These are phyloP conservation scores for Kwoniella pini DNA, from an alignment of 768 basidiomycete species.

Conservation along the genomic window DNA sequence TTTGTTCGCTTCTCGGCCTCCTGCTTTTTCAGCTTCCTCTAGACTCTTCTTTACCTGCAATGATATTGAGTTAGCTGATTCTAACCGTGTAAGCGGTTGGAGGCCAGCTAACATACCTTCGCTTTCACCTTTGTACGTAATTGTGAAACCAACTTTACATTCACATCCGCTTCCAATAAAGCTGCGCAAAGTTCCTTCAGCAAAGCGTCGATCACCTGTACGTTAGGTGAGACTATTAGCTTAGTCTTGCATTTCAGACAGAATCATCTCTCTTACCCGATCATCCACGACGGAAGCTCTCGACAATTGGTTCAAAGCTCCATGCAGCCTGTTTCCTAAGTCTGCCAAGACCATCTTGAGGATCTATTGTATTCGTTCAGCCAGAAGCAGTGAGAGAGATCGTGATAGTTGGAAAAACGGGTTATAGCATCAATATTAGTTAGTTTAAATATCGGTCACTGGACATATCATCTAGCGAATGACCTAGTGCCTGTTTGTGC, in stretches of 20 bases:
- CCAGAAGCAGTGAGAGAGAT: neutral
- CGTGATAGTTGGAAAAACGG: too few species aligned
- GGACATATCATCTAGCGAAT: neutral
- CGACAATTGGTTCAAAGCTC: slow-evolving; percentile 85
- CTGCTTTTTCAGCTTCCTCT: slow-evolving; percentile 69
- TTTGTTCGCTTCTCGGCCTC: slow-evolving; percentile 71
- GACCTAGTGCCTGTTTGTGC: too few species aligned
- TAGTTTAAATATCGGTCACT: neutral
- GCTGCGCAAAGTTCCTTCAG: slow-evolving; percentile 95
- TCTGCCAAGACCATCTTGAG: slow-evolving; percentile 90
- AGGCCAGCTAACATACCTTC: slow-evolving; percentile 62
- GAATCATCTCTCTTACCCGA: slow-evolving; percentile 61
- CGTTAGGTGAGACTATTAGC: neutral
- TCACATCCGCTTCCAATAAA: slow-evolving; percentile 93
- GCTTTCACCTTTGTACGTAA: slow-evolving; percentile 85
- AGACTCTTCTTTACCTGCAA: slow-evolving; percentile 49
- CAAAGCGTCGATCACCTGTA: slow-evolving; percentile 84
- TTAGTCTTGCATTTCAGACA: neutral
- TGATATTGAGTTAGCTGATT: neutral
- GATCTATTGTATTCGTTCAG: neutral
- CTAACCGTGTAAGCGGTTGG: too few species aligned
- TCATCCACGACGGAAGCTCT: slow-evolving; percentile 86
- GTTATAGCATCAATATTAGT: neutral
- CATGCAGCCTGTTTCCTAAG: slow-evolving; percentile 88
- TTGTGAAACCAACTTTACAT: slow-evolving; percentile 89